Percentiles rank a stretch among this genome's conserved stretches.
Evolutionary conservation across 805 yeast species (phyloP).

Genomic region (Torulaspora delbrueckii): DNA sequence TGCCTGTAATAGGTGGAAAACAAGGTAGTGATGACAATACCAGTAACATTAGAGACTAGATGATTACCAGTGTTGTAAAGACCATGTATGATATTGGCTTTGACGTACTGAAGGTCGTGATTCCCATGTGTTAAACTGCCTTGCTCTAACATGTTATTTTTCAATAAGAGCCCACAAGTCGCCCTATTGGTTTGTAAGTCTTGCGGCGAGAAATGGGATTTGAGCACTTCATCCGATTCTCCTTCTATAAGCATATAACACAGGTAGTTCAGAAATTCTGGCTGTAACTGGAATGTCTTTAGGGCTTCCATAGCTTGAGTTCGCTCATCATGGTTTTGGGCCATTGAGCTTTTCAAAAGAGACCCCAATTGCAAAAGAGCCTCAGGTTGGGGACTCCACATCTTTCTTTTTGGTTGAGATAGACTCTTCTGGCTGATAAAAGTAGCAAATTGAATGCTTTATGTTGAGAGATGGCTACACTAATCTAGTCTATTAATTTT

Average conservation of each 20-base stretch:
- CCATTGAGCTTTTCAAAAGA: slow-evolving; percentile 67
- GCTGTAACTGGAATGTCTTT: slow-evolving; percentile 60
- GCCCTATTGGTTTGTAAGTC: slow-evolving; percentile 49
- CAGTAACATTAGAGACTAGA: slow-evolving; percentile 79
- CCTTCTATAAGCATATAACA: slow-evolving; percentile 62
- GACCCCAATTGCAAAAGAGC: slow-evolving; percentile 59
- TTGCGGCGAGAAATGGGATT: slow-evolving; percentile 16
- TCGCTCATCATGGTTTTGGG: slow-evolving; percentile 52
- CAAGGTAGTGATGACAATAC: slow-evolving; percentile 81
- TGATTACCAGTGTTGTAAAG: slow-evolving; percentile 24
- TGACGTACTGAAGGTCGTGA: slow-evolving; percentile 41
- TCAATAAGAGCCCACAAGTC: slow-evolving; percentile 80
- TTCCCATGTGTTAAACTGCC: slow-evolving; percentile 31
- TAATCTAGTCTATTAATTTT: not conserved
- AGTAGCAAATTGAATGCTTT: not conserved
- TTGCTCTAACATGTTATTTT: slow-evolving; percentile 59
- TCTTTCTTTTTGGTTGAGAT: slow-evolving; percentile 16
- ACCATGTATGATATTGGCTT: slow-evolving; percentile 42
- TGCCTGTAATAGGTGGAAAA: slow-evolving; percentile 47
- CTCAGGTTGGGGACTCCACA: slow-evolving; percentile 65
- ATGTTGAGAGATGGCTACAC: not conserved
- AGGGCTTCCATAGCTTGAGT: slow-evolving; percentile 68
- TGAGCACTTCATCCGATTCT: slow-evolving; percentile 41
- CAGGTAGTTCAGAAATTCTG: slow-evolving; percentile 78
- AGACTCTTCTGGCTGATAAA: not conserved